A percentile compares a stretch with the other conserved stretches of the same genome.
Evolutionary conservation across 2,329 filamentous ascomycete genomes (phyloP).

Genomic region (Aspergillus terreus): DNA sequence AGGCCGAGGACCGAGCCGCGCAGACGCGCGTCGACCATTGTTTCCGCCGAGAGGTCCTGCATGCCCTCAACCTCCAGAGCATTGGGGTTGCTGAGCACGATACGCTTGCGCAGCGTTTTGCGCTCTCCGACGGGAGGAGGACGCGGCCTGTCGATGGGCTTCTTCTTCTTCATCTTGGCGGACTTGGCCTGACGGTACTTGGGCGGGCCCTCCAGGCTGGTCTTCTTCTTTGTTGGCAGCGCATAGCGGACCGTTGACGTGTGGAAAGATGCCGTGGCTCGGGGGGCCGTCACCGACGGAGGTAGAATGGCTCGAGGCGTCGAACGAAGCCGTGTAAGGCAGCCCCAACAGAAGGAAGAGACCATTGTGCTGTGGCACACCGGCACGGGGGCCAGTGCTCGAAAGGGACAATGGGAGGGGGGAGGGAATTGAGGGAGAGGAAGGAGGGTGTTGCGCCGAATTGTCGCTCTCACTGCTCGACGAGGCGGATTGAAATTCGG

Average conservation of each 20-base stretch:
- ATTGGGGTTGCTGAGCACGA: constrained; percentile 91
- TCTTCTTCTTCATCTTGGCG: constrained; percentile 45
- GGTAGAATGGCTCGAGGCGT: constrained; percentile 33
- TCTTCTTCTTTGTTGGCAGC: constrained; percentile 50
- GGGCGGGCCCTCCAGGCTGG: constrained; percentile 19
- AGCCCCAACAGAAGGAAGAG: constrained; percentile 57
- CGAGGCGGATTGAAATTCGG: constrained; percentile 13
- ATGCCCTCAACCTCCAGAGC: constrained; percentile 73
- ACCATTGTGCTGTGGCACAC: constrained; percentile 47
- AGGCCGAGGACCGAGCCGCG: constrained; percentile 67
- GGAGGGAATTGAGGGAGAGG: constrained; percentile 14
- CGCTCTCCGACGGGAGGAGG: constrained; percentile 72
- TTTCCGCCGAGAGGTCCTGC: constrained; percentile 55
- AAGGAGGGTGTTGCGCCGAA: constrained; percentile 16
- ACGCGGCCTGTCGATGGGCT: constrained; percentile 44
- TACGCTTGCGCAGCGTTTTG: constrained; percentile 80
- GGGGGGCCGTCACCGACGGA: constrained; percentile 44
- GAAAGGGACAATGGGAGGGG: constrained; percentile 20
- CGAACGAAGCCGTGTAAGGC: constrained; percentile 50
- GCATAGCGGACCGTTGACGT: constrained; percentile 39
- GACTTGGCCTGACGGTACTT: constrained; percentile 39
- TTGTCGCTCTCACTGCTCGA: not conserved
- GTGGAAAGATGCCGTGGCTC: constrained; percentile 43
- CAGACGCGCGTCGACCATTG: constrained; percentile 53
- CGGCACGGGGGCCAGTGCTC: constrained; percentile 28